phyloP scores from a whole-genome alignment of 148 eudicot species.

The Persicaria tinctoria region DNA sequence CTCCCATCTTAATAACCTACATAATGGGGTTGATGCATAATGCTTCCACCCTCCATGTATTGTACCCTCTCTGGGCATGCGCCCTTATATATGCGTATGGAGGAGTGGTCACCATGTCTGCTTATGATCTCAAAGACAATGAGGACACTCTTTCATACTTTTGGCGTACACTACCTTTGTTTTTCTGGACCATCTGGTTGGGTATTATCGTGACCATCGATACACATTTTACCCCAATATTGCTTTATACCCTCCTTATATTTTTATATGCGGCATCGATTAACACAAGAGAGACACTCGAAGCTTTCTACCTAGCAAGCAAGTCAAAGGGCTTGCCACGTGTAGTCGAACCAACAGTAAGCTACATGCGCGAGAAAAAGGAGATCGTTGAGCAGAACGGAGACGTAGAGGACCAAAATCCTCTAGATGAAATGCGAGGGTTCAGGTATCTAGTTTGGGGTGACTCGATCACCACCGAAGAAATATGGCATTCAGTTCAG shows the following conservation, averaged over 20 bases:
- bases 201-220: neutral
- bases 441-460: neutral
- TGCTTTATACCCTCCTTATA: neutral
- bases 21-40: neutral
- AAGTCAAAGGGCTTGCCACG: neutral
- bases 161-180: neutral
- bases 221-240: too few relatives aligned
- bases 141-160: neutral
- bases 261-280: neutral
- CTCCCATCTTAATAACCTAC: neutral
- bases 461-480: neutral
- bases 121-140: neutral
- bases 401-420: too few relatives aligned
- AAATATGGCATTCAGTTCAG: neutral
- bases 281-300: neutral
- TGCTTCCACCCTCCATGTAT: neutral
- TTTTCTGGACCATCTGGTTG: neutral
- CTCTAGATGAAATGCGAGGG: too few relatives aligned
- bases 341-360: neutral
- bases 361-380: neutral
- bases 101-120: neutral
- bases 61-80: neutral
- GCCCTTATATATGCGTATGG: neutral
- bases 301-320: neutral
- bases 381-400: too few relatives aligned